Conservation (phyloP, 2,329 filamentous ascomycete genomes). For the Trichoderma harzianum region DNA sequence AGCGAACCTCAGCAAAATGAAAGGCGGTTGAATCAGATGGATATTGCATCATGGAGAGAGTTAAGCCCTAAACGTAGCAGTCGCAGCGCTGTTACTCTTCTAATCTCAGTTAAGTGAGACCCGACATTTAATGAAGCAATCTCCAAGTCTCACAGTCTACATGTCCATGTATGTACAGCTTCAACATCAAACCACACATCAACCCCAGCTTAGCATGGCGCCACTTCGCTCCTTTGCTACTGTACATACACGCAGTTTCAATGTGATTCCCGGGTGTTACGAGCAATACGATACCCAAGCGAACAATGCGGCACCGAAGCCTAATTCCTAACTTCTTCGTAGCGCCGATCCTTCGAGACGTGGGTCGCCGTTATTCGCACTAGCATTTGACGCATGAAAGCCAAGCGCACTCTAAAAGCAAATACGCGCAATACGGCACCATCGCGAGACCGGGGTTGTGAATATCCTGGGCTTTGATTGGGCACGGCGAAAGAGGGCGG, state of each 20-base stretch:
- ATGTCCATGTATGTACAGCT: not conserved
- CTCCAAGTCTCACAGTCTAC: not conserved
- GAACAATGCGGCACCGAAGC: not conserved
- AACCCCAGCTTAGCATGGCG: not conserved
- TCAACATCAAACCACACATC: not conserved
- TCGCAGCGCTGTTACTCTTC: not conserved
- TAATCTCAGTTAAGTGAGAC: too few species aligned
- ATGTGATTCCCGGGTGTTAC: not conserved
- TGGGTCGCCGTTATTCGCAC: not conserved
- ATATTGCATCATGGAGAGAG: not conserved
- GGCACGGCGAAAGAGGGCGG: not conserved
- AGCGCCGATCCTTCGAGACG: slow-evolving; percentile 9
- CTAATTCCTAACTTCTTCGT: not conserved
- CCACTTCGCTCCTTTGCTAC: not conserved
- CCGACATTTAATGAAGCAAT: too few species aligned
- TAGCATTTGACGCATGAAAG: not conserved
- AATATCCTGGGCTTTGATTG: not conserved
- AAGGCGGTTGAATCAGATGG: not conserved
- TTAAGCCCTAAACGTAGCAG: not conserved
- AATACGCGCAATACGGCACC: slow-evolving; percentile 7
- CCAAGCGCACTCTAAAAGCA: not conserved
- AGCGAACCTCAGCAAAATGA: not conserved
- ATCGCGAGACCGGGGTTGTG: not conserved
- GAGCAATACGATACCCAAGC: not conserved
- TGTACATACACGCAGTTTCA: not conserved